Evolutionary conservation across 2,329 filamentous ascomycete species (phyloP), one percentile per base, ranked within the genome.

Genomic region (Didymella pinodella): DNA sequence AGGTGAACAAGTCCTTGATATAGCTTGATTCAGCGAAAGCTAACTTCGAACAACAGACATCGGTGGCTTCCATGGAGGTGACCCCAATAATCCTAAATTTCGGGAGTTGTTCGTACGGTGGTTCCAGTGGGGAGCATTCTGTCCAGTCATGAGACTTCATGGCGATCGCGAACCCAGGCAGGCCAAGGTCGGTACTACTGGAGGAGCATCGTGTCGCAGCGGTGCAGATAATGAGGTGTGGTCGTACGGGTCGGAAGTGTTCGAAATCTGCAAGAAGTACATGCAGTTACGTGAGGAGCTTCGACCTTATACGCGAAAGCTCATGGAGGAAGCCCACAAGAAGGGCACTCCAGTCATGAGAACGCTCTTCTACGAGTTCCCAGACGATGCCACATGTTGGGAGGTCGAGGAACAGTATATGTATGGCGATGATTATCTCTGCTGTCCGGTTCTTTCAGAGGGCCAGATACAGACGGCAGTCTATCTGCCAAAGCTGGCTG

Each of bases 41-140:
- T 89, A 87, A 87, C 90, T 86, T 86, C 2, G 14, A 4, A 90
- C 88, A 0, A 90, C 87, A 0, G 88, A 90, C 65, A 90, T 90
- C 51, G 88, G 88, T 1, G 88, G 88, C 0, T 90, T 90, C 67
- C 87, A 90, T 66, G 87, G 87, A 5, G 88, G 88, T 0, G 80
- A 87, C 59, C 85, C 86, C 0, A 71, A 78, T 0, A 82, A 88
- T 46, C 74, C 78, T 1, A 77, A 66, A 0, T 90, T 90, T 73
- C 79, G 86, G 7, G 88, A 90, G 67, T 75, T 90, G 0, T 86
- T 90, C 57, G 83, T 86, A 1, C 78, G 88, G 2, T 90, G 88
- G 88, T 90, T 90, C 71, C 87, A 90, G 66, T 90, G 87, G 86
- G 87, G 84, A 0, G 77, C 86, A 0, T 90, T 88, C 67, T 88